Base-by-base conservation (phyloP, 2,329 filamentous ascomycete species). In the Curvularia sp. region DNA sequence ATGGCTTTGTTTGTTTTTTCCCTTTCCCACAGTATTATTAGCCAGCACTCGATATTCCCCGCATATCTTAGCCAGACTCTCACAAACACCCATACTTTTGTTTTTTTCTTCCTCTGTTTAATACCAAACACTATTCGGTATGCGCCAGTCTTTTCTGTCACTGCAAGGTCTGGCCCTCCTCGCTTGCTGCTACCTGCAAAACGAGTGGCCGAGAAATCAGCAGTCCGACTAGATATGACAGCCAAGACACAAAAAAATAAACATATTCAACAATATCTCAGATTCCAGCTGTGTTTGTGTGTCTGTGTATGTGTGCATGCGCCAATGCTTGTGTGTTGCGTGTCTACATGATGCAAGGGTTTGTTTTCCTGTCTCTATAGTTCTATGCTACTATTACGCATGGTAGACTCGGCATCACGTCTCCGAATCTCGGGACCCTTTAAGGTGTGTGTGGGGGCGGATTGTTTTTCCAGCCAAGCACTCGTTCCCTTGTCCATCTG, bases 61-160 rank as follows among this genome's bases (percentile, higher is more conserved):
- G 63, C 60, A 63, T 59, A 54, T 64, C 28, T 66, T 70, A 68
- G 20, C 67, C 69, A 67, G 71, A 66, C 41, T 35, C 35, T 42
- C 53, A 57, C 53, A 24, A 24, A 6, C 30, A 31, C 30, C 8
- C 30, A 12, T 31, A 31, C 30, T 31, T 31, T 31, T 31, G 7
- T 52, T 64, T 67, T 49, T 50, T 24, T 24, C 22, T 58, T 38
- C n/a, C 15, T 51, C 48, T 43, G 41, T 50, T 51, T 62, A 65
- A 60, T 60, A 51, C 58, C 59, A 55, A 55, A 62, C 63, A 70
- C 44, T 75, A 76, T 76, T 69, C 67, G 73, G 73, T 76, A 76
- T 72, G 61, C 61, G 67, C 65, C 10, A 62, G 68, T 66, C 60
- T 67, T 63, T 62, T 54, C 55, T 49, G 49, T 55, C 24, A 43